Evolutionary conservation across 2,329 filamentous ascomycete genomes (phyloP).

Genomic region (Atkinsonella texensis): DNA sequence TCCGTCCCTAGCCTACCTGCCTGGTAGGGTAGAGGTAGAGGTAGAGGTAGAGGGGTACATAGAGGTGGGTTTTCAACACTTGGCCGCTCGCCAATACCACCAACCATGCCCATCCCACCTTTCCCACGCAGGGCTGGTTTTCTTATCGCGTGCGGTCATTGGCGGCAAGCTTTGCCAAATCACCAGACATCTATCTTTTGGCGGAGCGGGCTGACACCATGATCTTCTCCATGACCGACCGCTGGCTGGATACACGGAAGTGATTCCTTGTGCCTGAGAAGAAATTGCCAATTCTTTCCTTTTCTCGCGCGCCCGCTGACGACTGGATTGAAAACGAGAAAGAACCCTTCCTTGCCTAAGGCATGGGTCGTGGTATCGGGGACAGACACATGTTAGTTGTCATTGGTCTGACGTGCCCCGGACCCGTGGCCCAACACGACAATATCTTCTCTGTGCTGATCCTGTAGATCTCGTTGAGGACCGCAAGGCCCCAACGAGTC

Average conservation of each 20-base stretch:
- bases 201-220: background rate
- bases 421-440: too few relatives aligned
- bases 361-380: too few relatives aligned
- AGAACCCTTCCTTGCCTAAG: too few relatives aligned
- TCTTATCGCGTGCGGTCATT: slow-evolving; percentile 3
- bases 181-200: background rate
- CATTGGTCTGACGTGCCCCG: too few relatives aligned
- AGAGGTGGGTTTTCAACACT: background rate
- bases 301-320: background rate
- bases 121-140: background rate
- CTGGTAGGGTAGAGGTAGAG: too few relatives aligned
- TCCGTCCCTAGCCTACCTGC: too few relatives aligned
- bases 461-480: too few relatives aligned
- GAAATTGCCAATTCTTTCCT: background rate
- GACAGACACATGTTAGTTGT: too few relatives aligned
- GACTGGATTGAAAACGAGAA: background rate
- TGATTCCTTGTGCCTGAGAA: background rate
- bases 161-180: slow-evolving; percentile 2
- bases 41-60: too few relatives aligned
- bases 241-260: background rate
- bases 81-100: background rate
- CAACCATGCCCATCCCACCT: background rate
- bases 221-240: background rate
- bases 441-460: too few relatives aligned
- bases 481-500: too few relatives aligned